phyloP scores from a whole-genome alignment of 805 yeast genomes.

The Sugiyamaella lignohabitans region DNA sequence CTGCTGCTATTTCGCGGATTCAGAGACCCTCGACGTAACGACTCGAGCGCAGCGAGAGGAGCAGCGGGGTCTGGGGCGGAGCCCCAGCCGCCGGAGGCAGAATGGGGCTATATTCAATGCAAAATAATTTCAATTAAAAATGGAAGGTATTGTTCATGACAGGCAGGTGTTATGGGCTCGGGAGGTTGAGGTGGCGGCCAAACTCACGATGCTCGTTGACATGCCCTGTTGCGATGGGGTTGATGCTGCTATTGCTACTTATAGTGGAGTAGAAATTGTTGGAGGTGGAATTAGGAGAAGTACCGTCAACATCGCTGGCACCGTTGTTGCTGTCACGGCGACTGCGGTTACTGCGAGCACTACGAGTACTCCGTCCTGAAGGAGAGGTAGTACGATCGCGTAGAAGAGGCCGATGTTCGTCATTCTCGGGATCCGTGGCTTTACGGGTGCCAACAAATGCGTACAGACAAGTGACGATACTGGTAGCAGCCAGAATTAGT shows the following conservation, averaged over 20 bases:
- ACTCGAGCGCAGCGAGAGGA: too few relatives aligned
- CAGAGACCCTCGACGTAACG: too few relatives aligned
- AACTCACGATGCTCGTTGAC: constrained; percentile 25
- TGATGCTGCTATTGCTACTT: neutral
- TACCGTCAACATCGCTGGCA: too few relatives aligned
- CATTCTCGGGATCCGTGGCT: neutral
- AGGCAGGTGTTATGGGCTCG: constrained; percentile 9
- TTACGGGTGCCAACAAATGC: constrained; percentile 13
- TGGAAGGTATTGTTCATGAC: neutral
- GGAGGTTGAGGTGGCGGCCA: constrained; percentile 28
- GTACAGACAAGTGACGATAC: constrained; percentile 11
- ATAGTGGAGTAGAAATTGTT: too few relatives aligned
- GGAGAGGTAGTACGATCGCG: too few relatives aligned
- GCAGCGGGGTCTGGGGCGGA: too few relatives aligned
- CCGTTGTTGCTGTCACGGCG: neutral
- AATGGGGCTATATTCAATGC: too few relatives aligned
- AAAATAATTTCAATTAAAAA: neutral
- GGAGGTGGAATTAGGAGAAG: too few relatives aligned
- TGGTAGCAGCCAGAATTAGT: constrained; percentile 16
- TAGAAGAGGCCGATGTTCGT: constrained; percentile 15
- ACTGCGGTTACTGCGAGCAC: too few relatives aligned
- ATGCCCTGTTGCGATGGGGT: constrained; percentile 25
- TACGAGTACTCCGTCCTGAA: too few relatives aligned
- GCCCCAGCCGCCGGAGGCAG: too few relatives aligned
- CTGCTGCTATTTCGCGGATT: too few relatives aligned